Percentiles rank a stretch among this genome's conserved stretches.
Evolutionary conservation across 2,329 filamentous ascomycete species (phyloP).

Genomic region (Ascocoryne sarcoides): DNA sequence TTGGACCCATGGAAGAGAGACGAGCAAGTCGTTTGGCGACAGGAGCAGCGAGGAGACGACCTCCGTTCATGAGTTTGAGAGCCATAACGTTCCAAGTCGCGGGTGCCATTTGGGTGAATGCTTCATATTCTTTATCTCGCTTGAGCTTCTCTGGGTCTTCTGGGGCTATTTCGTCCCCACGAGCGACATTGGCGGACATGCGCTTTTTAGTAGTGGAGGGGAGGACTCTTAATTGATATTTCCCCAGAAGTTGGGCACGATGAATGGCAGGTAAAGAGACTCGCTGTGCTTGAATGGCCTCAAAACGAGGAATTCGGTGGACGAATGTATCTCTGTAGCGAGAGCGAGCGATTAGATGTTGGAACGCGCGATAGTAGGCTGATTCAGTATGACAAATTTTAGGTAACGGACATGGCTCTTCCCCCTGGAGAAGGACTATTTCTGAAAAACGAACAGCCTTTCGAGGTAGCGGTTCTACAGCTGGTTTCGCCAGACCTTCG

Average conservation of each 20-base stretch:
- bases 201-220: slow-evolving; percentile 62
- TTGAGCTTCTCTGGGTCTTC: slow-evolving; percentile 55
- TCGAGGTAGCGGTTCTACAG: slow-evolving; percentile 37
- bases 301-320: slow-evolving; percentile 75
- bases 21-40: slow-evolving; percentile 53
- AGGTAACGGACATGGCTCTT: slow-evolving; percentile 36
- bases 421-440: slow-evolving; percentile 10
- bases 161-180: slow-evolving; percentile 56
- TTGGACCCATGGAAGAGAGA: slow-evolving; percentile 40
- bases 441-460: slow-evolving; percentile 72
- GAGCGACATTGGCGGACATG: slow-evolving; percentile 63
- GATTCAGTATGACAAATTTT: slow-evolving; percentile 52
- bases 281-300: slow-evolving; percentile 77
- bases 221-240: slow-evolving; percentile 67
- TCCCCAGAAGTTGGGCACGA: slow-evolving; percentile 73
- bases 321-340: slow-evolving; percentile 70
- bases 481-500: not conserved
- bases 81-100: slow-evolving; percentile 54
- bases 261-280: slow-evolving; percentile 65
- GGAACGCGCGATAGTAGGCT: slow-evolving; percentile 83
- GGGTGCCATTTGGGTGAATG: slow-evolving; percentile 60
- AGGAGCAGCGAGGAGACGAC: slow-evolving; percentile 54
- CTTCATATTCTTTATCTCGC: slow-evolving; percentile 72
- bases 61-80: slow-evolving; percentile 53
- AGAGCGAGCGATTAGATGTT: slow-evolving; percentile 59